These are phyloP conservation scores for Agaricus subrufescens DNA, from an alignment of 768 basidiomycete genomes.

Conservation along the genomic window DNA sequence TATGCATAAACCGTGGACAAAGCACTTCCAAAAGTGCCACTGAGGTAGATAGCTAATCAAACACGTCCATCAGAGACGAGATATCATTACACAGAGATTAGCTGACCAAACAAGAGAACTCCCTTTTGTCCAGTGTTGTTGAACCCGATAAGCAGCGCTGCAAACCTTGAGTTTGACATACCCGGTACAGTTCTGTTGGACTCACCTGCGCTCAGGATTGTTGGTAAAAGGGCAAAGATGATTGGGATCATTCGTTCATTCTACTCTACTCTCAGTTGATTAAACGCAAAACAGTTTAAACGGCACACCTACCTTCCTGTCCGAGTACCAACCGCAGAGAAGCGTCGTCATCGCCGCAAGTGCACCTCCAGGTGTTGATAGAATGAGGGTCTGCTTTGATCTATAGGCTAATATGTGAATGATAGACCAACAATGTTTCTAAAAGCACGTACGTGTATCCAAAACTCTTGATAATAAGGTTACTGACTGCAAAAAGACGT, in stretches of 20 bases:
- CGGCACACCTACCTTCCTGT: slow-evolving; percentile 41
- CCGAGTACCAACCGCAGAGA: slow-evolving; percentile 61
- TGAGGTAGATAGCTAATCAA: slow-evolving; percentile 39
- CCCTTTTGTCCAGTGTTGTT: slow-evolving; percentile 45
- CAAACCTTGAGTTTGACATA: neutral
- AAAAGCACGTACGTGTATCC: slow-evolving; percentile 49
- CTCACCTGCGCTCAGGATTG: slow-evolving; percentile 50
- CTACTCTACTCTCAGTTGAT: slow-evolving; percentile 18
- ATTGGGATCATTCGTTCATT: slow-evolving; percentile 60
- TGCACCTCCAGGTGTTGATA: slow-evolving; percentile 52
- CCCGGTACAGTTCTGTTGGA: neutral
- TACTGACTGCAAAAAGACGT: slow-evolving; percentile 38
- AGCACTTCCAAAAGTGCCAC: slow-evolving; percentile 55
- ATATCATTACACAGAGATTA: neutral
- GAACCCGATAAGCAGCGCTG: slow-evolving; percentile 51
- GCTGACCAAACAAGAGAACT: slow-evolving; percentile 48
- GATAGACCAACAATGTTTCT: neutral
- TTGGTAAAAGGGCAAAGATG: slow-evolving; percentile 51
- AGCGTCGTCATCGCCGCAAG: slow-evolving; percentile 44
- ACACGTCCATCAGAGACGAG: neutral
- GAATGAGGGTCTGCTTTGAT: slow-evolving; percentile 55
- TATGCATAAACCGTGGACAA: slow-evolving; percentile 59
- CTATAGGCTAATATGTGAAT: slow-evolving; percentile 19
- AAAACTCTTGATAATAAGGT: slow-evolving; percentile 57
- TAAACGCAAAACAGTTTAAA: neutral